These are phyloP conservation scores for Haplosporangium sp. DNA, from an alignment of 371 early-diverging fungal species.

Conservation along the genomic window DNA sequence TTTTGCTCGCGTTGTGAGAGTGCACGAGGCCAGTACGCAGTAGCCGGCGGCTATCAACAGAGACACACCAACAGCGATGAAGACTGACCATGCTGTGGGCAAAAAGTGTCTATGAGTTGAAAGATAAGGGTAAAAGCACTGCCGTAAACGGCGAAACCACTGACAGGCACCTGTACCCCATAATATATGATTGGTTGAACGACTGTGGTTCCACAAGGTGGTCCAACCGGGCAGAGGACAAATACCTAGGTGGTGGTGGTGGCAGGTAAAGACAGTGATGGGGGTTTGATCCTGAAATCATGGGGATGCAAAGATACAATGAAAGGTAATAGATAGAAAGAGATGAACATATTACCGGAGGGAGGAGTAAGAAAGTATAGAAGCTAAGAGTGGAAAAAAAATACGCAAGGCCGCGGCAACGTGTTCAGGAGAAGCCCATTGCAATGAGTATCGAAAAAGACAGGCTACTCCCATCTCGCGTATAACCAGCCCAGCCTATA, in stretches of 20 bases:
- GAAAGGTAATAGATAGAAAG: too few species aligned
- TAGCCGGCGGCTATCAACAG: conserved; percentile 13
- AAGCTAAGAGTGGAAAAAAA: too few species aligned
- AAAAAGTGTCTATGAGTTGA: conserved; percentile 19
- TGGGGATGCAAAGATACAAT: neutral
- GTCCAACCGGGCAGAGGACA: neutral
- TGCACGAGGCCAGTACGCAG: conserved; percentile 15
- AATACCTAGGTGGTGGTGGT: conserved; percentile 1
- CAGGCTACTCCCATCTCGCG: too few species aligned
- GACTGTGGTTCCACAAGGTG: neutral
- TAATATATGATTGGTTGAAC: conserved; percentile 2
- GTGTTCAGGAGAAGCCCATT: too few species aligned
- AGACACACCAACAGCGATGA: conserved; percentile 7
- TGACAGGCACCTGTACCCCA: conserved; percentile 6
- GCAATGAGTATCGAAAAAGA: too few species aligned
- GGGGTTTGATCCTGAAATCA: neutral
- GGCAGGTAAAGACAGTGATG: neutral
- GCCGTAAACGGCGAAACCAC: conserved; percentile 11
- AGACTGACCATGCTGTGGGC: conserved; percentile 18
- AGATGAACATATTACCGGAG: too few species aligned
- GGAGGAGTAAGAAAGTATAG: too few species aligned
- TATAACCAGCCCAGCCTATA: too few species aligned
- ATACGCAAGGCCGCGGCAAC: too few species aligned
- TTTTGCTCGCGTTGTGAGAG: neutral
- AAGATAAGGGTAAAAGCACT: conserved; percentile 14